Conservation (phyloP, 768 basidiomycete genomes). For the Hortiboletus flavorubellus region DNA sequence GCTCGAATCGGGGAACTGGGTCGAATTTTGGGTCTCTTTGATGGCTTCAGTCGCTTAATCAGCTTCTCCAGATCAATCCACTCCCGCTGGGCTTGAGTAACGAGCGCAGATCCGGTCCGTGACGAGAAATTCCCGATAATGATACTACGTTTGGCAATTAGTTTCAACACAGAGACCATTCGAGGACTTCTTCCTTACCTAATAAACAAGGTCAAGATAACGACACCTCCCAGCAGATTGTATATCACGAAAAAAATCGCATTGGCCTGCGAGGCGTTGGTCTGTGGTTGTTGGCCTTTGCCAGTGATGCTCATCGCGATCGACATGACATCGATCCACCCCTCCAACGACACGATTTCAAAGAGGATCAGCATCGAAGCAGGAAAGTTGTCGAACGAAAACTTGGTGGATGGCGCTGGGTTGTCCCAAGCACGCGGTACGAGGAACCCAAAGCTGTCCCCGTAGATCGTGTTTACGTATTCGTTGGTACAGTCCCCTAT, state of each 20-base stretch:
- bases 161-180: neutral
- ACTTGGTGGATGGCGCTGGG: slow-evolving; percentile 76
- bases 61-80: slow-evolving; percentile 94
- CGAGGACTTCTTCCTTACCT: slow-evolving; percentile 49
- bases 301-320: slow-evolving; percentile 78
- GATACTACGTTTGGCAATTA: slow-evolving; percentile 54
- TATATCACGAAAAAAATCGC: slow-evolving; percentile 90
- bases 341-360: slow-evolving; percentile 94
- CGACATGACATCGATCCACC: slow-evolving; percentile 93
- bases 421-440: slow-evolving; percentile 89
- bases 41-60: slow-evolving; percentile 81
- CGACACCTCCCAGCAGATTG: slow-evolving; percentile 86
- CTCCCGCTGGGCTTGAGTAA: slow-evolving; percentile 84
- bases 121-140: slow-evolving; percentile 93
- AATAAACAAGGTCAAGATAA: slow-evolving; percentile 87
- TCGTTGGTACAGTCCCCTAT: slow-evolving; percentile 70
- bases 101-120: slow-evolving; percentile 80
- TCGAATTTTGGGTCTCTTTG: slow-evolving; percentile 66
- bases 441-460: slow-evolving; percentile 60
- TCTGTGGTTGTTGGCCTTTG: slow-evolving; percentile 60
- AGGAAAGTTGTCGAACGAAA: slow-evolving; percentile 87
- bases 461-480: slow-evolving; percentile 61
- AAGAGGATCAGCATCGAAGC: slow-evolving; percentile 87
- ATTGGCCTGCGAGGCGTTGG: slow-evolving; percentile 74
- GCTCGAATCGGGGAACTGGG: slow-evolving; percentile 55